These are phyloP conservation scores for Oryza brachyantha DNA, from an alignment of 176 grass and related monocot genomes.

Conservation along the genomic window DNA sequence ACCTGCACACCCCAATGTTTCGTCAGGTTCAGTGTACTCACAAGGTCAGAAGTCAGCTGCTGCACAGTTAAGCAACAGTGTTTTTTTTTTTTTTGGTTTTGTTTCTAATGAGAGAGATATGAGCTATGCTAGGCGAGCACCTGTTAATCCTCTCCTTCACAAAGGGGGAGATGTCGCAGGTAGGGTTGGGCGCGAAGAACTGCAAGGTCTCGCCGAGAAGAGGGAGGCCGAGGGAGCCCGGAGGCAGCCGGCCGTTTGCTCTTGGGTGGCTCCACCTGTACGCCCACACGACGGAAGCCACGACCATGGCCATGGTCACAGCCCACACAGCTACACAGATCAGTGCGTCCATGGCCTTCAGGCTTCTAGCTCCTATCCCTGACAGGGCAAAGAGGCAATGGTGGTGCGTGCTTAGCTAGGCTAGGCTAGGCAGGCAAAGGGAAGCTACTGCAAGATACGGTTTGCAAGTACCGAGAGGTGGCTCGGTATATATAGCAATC, in stretches of 20 bases:
- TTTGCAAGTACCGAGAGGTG: slow-evolving; percentile 26
- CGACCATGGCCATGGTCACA: slow-evolving; percentile 22
- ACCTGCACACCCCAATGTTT: neutral
- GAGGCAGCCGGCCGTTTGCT: slow-evolving; percentile 52
- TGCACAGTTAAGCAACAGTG: neutral
- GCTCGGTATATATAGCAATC: neutral
- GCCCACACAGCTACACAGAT: slow-evolving; percentile 8
- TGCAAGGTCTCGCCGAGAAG: slow-evolving; percentile 56
- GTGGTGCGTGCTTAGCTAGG: neutral
- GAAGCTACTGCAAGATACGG: slow-evolving; percentile 43
- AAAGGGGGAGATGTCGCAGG: slow-evolving; percentile 57
- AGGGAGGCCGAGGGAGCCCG: slow-evolving; percentile 64
- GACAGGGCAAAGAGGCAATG: neutral
- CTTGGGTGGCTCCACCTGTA: slow-evolving; percentile 57
- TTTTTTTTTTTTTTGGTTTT: too few relatives aligned
- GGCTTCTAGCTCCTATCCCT: neutral
- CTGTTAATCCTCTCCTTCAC: slow-evolving; percentile 51
- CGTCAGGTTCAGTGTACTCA: neutral
- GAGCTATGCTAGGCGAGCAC: slow-evolving; percentile 2
- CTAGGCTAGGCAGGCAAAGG: slow-evolving; percentile 10
- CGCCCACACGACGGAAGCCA: slow-evolving; percentile 31
- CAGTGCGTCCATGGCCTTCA: slow-evolving; percentile 28
- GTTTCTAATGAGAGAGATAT: too few relatives aligned
- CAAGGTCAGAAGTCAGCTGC: neutral
- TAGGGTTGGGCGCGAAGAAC: slow-evolving; percentile 63